Conservation (phyloP, 2,329 filamentous ascomycete species). For the Fusarium austroafricanum region DNA sequence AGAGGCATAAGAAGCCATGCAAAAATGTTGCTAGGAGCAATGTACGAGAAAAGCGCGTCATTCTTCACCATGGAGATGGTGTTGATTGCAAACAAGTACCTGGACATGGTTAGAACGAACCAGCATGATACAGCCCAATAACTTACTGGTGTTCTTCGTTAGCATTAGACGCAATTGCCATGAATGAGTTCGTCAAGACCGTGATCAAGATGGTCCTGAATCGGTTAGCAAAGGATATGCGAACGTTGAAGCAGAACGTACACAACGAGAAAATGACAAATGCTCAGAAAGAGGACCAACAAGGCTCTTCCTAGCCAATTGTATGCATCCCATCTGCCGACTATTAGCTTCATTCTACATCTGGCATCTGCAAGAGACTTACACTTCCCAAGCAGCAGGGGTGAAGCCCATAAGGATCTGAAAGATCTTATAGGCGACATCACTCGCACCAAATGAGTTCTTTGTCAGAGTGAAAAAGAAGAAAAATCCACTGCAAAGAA, state of each 20-base stretch:
- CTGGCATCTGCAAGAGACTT: slow-evolving; percentile 46
- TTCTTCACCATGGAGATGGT: slow-evolving; percentile 99
- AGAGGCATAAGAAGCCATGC: slow-evolving; percentile 90
- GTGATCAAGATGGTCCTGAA: slow-evolving; percentile 86
- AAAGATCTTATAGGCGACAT: slow-evolving; percentile 90
- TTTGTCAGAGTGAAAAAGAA: slow-evolving; percentile 90
- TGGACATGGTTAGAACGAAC: slow-evolving; percentile 42
- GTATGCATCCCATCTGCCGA: slow-evolving; percentile 72
- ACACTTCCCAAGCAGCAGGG: slow-evolving; percentile 92
- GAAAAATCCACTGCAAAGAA: slow-evolving; percentile 93
- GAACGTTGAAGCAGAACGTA: slow-evolving; percentile 50
- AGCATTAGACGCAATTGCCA: slow-evolving; percentile 92
- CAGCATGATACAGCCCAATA: rapidly evolving
- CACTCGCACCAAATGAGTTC: slow-evolving; percentile 74
- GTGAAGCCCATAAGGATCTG: slow-evolving; percentile 97
- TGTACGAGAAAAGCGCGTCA: slow-evolving; percentile 94
- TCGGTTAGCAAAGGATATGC: slow-evolving; percentile 8
- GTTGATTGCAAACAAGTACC: slow-evolving; percentile 93
- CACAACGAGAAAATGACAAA: slow-evolving; percentile 94
- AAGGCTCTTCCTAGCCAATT: slow-evolving; percentile 82
- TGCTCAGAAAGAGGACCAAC: slow-evolving; percentile 86
- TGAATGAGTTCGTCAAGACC: slow-evolving; percentile 96
- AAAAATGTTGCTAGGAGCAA: slow-evolving; percentile 90
- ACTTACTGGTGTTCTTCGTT: slow-evolving; percentile 84
- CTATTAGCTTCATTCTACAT: slow-evolving; percentile 24